Evolutionary conservation across 2,329 filamentous ascomycete genomes (phyloP).

Genomic region (Penicillium sp.): DNA sequence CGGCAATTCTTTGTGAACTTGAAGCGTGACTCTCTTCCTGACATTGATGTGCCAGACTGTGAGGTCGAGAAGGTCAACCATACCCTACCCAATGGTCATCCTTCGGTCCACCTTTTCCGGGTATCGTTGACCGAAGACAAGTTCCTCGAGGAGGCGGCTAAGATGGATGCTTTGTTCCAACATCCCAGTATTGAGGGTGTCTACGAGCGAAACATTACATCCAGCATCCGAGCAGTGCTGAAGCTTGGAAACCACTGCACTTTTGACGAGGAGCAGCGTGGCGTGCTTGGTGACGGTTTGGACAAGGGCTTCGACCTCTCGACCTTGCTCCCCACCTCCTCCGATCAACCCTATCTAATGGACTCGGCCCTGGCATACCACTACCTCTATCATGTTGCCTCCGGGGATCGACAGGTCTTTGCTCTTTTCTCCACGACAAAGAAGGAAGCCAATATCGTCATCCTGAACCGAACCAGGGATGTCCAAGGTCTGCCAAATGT

Average conservation of each 20-base stretch:
- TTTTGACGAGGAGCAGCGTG: conserved; percentile 84
- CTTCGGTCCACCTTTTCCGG: conserved; percentile 90
- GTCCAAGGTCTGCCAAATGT: conserved; percentile 84
- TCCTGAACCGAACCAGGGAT: conserved; percentile 79
- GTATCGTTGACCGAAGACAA: conserved; percentile 82
- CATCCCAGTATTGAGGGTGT: conserved; percentile 94
- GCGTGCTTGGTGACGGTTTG: conserved; percentile 84
- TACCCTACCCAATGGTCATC: conserved; percentile 89
- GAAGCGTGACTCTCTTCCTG: conserved; percentile 78
- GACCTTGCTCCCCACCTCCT: conserved; percentile 63
- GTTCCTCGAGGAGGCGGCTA: conserved; percentile 79
- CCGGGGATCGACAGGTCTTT: conserved; percentile 88
- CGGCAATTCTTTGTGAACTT: conserved; percentile 88
- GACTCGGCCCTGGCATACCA: conserved; percentile 73
- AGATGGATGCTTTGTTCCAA: conserved; percentile 77
- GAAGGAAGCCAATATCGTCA: conserved; percentile 76
- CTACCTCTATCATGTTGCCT: conserved; percentile 86
- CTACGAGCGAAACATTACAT: conserved; percentile 87
- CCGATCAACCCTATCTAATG: conserved; percentile 70
- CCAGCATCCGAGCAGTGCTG: conserved; percentile 80
- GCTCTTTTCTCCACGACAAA: conserved; percentile 82
- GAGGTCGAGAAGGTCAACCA: conserved; percentile 89
- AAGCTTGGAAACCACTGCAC: conserved; percentile 87
- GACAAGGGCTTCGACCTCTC: conserved; percentile 90
- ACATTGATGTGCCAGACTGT: conserved; percentile 81